Evolutionary conservation across 2,329 filamentous ascomycete genomes (phyloP), one percentile per base, ranked within the genome.

Genomic region (Daldinia sp.): DNA sequence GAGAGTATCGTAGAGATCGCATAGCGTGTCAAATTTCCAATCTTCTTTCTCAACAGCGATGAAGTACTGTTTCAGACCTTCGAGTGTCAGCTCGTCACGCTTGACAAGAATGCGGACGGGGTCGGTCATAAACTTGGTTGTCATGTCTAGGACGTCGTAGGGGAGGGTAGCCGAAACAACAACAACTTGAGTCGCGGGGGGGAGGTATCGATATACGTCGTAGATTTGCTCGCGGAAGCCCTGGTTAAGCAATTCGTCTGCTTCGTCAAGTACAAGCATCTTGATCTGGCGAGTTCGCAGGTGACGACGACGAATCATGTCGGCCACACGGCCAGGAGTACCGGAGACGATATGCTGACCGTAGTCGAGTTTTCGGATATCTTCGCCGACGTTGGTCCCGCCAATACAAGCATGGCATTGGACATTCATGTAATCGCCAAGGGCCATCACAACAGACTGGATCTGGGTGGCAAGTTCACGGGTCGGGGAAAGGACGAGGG

Each of bases 361-460:
- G 73, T 98, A 95, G 77, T 98, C 93, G 65, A 99, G 91, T 81
- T 96, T 96, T 77, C 92, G 90, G 72, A 99, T 99, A 76, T 99
- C 95, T 77, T 98, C 95, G 72, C 95, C 93, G 34, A 99, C 94
- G 75, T 97, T 98, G 70, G 95, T 99, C 63, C 95, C 95, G 70
- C 95, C 95, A 74, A 99, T 98, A 80, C 95, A 99, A 62, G 95
- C 94, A 74, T 99, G 95, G 81, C 95, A 99, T 80, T 99, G 94
- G 3, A 99, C 93, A 76, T 97, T 97, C 95, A 99, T 98, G 84
- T 97, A 99, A 80, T 99, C 95, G 69, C 95, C 95, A n/a, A 99
- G 87, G n/a, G 95, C 95, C 89, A 98, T 96, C 71, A 99, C 91
- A 62, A 99, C 95, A 32, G 93, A 97, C 81, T 99, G 95, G 69